Conservation (phyloP, 441 rosid species). For the California macrophylla region DNA sequence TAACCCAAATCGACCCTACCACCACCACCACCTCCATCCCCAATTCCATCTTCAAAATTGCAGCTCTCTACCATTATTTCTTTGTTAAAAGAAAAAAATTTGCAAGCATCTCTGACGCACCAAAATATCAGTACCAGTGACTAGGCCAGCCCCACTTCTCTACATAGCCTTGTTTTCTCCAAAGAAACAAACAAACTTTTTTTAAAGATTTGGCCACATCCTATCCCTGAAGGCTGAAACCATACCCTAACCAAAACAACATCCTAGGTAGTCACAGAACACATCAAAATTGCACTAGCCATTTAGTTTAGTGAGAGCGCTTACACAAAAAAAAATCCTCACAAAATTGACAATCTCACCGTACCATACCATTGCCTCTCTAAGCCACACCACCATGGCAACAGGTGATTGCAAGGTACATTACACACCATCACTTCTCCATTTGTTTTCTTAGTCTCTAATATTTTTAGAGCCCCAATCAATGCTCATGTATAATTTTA, state of each 20-base stretch:
- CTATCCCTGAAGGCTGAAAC: neutral
- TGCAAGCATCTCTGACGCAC: neutral
- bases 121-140: neutral
- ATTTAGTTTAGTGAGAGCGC: neutral
- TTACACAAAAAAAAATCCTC: neutral
- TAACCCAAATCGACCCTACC: too few species aligned
- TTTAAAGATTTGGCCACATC: neutral
- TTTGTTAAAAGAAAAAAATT: neutral
- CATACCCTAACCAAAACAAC: neutral
- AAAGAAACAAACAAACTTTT: neutral
- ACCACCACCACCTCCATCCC: too few species aligned
- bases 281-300: neutral
- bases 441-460: neutral
- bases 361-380: neutral
- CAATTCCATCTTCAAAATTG: too few species aligned
- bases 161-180: neutral
- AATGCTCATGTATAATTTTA: neutral
- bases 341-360: neutral
- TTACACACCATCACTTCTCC: conserved; percentile 5
- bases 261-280: neutral
- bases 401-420: neutral
- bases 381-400: conserved; percentile 1
- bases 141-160: neutral
- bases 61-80: neutral
- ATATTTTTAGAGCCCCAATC: neutral